Percentiles rank a stretch among this genome's conserved stretches.
These are phyloP conservation scores for Lyophyllum decastes DNA, from an alignment of 768 basidiomycete genomes.

Conservation along the genomic window DNA sequence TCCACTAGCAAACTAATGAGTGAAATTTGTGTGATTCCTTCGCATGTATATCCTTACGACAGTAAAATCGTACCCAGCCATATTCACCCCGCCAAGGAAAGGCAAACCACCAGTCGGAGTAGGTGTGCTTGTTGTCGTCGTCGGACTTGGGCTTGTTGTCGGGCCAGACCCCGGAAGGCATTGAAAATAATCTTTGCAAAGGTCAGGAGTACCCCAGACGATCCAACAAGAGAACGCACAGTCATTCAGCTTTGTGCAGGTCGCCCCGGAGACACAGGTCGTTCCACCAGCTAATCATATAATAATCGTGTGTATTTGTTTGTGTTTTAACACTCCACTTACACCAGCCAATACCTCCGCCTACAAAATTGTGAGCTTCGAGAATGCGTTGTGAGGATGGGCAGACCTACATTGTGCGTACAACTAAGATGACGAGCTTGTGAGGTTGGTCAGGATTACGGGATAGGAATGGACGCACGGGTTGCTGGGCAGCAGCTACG, in stretches of 20 bases:
- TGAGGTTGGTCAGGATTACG: not conserved
- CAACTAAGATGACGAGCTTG: not conserved
- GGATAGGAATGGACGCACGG: conserved; percentile 12
- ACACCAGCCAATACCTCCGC: conserved; percentile 27
- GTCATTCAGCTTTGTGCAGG: conserved; percentile 32
- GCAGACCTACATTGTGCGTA: conserved; percentile 23
- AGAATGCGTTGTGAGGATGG: not conserved
- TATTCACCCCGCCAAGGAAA: conserved; percentile 50
- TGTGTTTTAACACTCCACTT: conserved; percentile 2
- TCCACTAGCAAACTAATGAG: conserved; percentile 10
- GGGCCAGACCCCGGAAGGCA: conserved; percentile 33
- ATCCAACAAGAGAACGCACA: conserved; percentile 21
- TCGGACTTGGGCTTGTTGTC: conserved; percentile 16
- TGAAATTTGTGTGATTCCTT: not conserved
- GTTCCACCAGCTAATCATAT: conserved; percentile 27
- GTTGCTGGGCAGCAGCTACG: conserved; percentile 21
- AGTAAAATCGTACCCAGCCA: conserved; percentile 48
- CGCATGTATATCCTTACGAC: conserved; percentile 29
- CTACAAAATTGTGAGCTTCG: conserved; percentile 9
- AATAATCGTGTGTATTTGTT: not conserved
- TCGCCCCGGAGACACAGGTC: conserved; percentile 36
- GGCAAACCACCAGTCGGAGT: conserved; percentile 23
- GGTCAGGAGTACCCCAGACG: not conserved
- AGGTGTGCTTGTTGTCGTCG: conserved; percentile 15
- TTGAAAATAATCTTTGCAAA: conserved; percentile 32